Evolutionary conservation across 345 rosid species (phyloP).

Genomic region (Sonneratia caseolaris): DNA sequence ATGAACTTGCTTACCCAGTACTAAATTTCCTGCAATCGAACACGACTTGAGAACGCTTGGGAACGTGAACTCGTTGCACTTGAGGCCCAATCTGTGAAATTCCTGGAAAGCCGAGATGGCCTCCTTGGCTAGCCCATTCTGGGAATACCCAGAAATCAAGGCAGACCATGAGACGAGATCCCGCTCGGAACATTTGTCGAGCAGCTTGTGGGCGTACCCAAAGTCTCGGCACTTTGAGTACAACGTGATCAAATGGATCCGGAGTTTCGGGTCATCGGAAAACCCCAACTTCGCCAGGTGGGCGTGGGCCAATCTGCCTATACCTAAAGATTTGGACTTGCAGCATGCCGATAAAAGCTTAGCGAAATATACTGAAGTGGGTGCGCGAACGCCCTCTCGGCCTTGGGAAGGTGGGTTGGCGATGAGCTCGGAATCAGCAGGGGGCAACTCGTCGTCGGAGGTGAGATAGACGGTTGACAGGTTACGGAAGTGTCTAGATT

Average conservation of each 20-base stretch:
- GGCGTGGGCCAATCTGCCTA: slow-evolving; percentile 34
- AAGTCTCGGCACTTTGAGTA: slow-evolving; percentile 32
- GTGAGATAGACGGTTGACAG: slow-evolving; percentile 11
- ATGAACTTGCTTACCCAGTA: slow-evolving; percentile 51
- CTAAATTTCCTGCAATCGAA: slow-evolving; percentile 23
- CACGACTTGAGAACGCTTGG: slow-evolving; percentile 58
- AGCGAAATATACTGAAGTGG: slow-evolving; percentile 16
- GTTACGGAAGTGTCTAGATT: background rate
- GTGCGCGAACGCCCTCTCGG: background rate
- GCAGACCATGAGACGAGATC: slow-evolving; percentile 58
- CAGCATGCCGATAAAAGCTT: slow-evolving; percentile 35
- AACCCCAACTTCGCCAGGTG: slow-evolving; percentile 26
- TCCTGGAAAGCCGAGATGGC: slow-evolving; percentile 29
- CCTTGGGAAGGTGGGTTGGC: background rate
- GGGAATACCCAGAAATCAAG: slow-evolving; percentile 49
- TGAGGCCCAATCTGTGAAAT: slow-evolving; percentile 40
- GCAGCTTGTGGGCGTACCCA: slow-evolving; percentile 33
- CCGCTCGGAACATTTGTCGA: slow-evolving; percentile 49
- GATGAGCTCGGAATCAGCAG: background rate
- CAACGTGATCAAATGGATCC: slow-evolving; percentile 24
- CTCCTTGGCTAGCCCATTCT: slow-evolving; percentile 33
- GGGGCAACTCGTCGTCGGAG: slow-evolving; percentile 2
- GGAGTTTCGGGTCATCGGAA: slow-evolving; percentile 19
- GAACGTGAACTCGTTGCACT: slow-evolving; percentile 47
- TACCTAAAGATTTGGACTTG: slow-evolving; percentile 26